Conservation (phyloP, 2,329 filamentous ascomycete species). For the Dothiorella sarmentorum region DNA sequence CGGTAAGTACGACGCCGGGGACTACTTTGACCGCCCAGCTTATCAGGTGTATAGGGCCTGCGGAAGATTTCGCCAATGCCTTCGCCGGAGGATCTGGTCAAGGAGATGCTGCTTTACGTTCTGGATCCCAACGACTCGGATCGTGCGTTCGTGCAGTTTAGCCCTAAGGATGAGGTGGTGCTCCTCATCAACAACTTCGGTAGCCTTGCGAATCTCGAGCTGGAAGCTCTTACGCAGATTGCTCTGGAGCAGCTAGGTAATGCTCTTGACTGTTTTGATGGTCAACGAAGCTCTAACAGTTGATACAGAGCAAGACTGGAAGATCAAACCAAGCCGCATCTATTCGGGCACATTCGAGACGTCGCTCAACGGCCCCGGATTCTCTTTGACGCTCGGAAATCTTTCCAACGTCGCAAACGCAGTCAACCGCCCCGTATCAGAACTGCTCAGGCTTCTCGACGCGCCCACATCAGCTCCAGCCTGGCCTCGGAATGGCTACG, state of each 20-base stretch:
- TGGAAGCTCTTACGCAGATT: slow-evolving; percentile 47
- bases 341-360: slow-evolving; percentile 69
- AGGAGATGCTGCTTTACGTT: slow-evolving; percentile 48
- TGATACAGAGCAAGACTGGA: slow-evolving; percentile 46
- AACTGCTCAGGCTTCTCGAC: slow-evolving; percentile 49
- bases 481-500: slow-evolving; percentile 50
- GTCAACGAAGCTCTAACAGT: neutral
- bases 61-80: slow-evolving; percentile 48
- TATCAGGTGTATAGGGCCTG: slow-evolving; percentile 34
- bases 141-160: slow-evolving; percentile 49
- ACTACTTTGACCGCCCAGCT: neutral
- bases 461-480: slow-evolving; percentile 50
- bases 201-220: slow-evolving; percentile 47
- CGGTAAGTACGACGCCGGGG: slow-evolving; percentile 29
- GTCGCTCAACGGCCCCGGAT: slow-evolving; percentile 67
- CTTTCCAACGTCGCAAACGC: slow-evolving; percentile 45
- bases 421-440: slow-evolving; percentile 36
- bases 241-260: slow-evolving; percentile 36
- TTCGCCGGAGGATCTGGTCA: slow-evolving; percentile 46
- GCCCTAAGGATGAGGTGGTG: slow-evolving; percentile 43
- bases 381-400: slow-evolving; percentile 57
- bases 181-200: slow-evolving; percentile 51
- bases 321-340: slow-evolving; percentile 59
- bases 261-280: neutral
- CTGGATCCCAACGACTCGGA: slow-evolving; percentile 48